Evolutionary conservation across 805 yeast species (phyloP), one percentile per base, ranked within the genome.

Genomic region (Metschnikowia kofuensis): DNA sequence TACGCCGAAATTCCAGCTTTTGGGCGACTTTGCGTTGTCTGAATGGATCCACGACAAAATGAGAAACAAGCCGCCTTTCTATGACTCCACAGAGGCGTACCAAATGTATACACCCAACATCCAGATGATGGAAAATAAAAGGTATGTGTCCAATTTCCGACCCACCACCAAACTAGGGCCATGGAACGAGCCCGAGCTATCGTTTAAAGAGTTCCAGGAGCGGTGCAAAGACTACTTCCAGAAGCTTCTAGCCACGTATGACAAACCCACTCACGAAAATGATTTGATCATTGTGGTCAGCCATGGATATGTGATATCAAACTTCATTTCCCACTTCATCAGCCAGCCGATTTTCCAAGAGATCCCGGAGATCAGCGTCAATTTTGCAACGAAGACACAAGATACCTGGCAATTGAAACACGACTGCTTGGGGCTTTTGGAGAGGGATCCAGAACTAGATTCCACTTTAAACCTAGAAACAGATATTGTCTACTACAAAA

Each of bases 21-120:
- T 72, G 44, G 72, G 76, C 10, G 78, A 73, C 53, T 73, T 73
- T 64, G 78, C 77, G 11, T 56, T 73, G 14, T 65, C 72, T 39
- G 78, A 73, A 52, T 73, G 78, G 78, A 62, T 73, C 53, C 78
- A 73, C 50, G 77, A 73, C 42, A 64, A 65, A 35, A 72, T 72
- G 77, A 60, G 55, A 45, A 63, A 69, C 43, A 67, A 71, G 52
- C 76, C 77, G 10, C 77, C 76, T 5, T 70, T 69, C 50, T 50
- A 56, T 35, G 78, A 73, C 58, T 67, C 74, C 45, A 69, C 70
- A 45, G 76, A 73, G 55, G 78, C 76, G 4, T 73, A 73, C 56
- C 68, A 70, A 48, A 69, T 73, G 75, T 73, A 71, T 49, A 72
- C 75, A 7, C 76, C 77, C 36, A 73, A 73, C 55, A 54, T 73